Base-by-base conservation (phyloP, 2,329 filamentous ascomycete species). In the Clarireedia monteithiana region DNA sequence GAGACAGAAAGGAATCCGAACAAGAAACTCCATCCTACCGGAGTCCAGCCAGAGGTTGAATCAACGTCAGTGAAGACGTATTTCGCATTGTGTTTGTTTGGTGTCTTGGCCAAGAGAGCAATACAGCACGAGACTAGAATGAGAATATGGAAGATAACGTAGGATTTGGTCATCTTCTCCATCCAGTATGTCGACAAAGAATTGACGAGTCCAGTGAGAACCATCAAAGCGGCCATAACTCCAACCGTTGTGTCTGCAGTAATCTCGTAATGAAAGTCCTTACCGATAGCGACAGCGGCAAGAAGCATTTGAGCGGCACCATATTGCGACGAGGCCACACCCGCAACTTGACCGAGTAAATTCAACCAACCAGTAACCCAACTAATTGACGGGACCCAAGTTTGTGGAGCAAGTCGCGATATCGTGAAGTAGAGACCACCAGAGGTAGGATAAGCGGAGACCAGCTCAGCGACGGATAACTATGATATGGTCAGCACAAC, bases 1-100 rank as follows among this genome's bases (percentile, higher is more conserved):
- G 75, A 75, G 39, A 81, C 80, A 2, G 77, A 79, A 26, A 83
- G 69, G 64, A 81, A 82, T n/a, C 80, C 80, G 58, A 83, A 82
- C n/a, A 82, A 64, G 64, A 80, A 82, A 3, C 76, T 77, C 66
- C 77, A 82, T 23, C 79, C 79, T 2, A 73, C 68, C 0, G 79
- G 79, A 0, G 63, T 71, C 80, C 80, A 83, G 38, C 80, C 80
- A 0, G 75, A 79, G 24, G 67, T 68, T 2, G 76, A 71, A 46
- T 77, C 71, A 50, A 81, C 72, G 51, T 81, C 63, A 6, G 79
- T 81, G 64, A 82, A 83, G 39, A 79, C 79, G 60, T 80, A 82
- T 20, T 67, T 66, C 14, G 78, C 74, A 53, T 70, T 65, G 63
- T 82, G 77, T 64, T 78, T 80, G 57, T 78, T 69, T 52, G 76